These are phyloP conservation scores for Herpotrichia juniperi DNA, from an alignment of 2,329 filamentous ascomycete species.

Conservation along the genomic window DNA sequence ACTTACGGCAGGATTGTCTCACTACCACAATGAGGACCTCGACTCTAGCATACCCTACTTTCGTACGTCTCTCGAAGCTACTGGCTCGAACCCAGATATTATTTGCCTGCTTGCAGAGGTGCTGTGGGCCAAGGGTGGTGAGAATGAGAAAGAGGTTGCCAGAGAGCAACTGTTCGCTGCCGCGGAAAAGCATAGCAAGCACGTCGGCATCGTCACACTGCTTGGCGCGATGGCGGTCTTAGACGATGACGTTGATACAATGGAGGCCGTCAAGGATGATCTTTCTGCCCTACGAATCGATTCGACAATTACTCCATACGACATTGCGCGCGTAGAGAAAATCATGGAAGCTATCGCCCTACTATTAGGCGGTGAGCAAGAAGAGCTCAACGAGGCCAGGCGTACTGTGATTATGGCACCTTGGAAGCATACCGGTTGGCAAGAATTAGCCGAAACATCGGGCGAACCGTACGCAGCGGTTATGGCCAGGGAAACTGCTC, in stretches of 20 bases:
- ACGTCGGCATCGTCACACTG: slow-evolving; percentile 80
- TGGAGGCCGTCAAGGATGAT: slow-evolving; percentile 81
- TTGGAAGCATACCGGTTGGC: slow-evolving; percentile 80
- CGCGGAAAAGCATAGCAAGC: slow-evolving; percentile 70
- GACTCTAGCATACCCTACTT: slow-evolving; percentile 79
- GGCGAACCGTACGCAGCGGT: slow-evolving; percentile 63
- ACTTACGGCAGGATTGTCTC: slow-evolving; percentile 81
- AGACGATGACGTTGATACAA: slow-evolving; percentile 77
- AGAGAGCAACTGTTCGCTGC: slow-evolving; percentile 80
- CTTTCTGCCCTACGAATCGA: slow-evolving; percentile 74
- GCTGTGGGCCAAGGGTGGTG: slow-evolving; percentile 85
- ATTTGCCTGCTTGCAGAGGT: slow-evolving; percentile 89
- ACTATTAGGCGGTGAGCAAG: slow-evolving; percentile 55
- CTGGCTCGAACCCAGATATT: slow-evolving; percentile 77
- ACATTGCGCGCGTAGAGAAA: slow-evolving; percentile 74
- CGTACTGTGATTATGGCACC: slow-evolving; percentile 83
- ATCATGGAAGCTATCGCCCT: slow-evolving; percentile 77
- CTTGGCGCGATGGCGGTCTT: slow-evolving; percentile 84
- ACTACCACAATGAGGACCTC: slow-evolving; percentile 72
- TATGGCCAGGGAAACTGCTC: slow-evolving; percentile 82
- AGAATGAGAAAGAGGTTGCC: slow-evolving; percentile 75
- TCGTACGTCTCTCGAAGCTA: slow-evolving; percentile 78
- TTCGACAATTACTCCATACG: slow-evolving; percentile 64
- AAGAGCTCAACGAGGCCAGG: slow-evolving; percentile 69
- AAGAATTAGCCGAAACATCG: slow-evolving; percentile 68